Percentiles rank a stretch among this genome's conserved stretches.
These are phyloP conservation scores for Naegleria lovaniensis DNA, from an alignment of 208 protist genomes.

Conservation along the genomic window DNA sequence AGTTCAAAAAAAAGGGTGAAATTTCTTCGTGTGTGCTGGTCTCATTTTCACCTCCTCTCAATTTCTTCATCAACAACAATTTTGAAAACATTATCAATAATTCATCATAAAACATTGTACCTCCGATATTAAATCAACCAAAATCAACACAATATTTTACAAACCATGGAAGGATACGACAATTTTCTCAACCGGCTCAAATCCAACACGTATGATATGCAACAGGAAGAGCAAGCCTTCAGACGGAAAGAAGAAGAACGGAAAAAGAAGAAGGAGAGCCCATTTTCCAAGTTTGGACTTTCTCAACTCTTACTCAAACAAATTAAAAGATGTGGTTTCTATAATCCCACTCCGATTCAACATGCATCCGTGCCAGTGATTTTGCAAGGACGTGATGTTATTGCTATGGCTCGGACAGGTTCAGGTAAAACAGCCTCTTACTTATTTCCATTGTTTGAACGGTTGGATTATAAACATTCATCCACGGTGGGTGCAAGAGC, in stretches of 20 bases:
- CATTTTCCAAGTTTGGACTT: not conserved
- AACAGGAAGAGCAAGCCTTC: not conserved
- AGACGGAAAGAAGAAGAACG: not conserved
- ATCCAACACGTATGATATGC: not conserved
- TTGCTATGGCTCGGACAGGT: slow-evolving; percentile 95
- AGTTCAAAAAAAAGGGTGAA: too few relatives aligned
- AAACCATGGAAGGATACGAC: not conserved
- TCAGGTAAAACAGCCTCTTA: slow-evolving; percentile 98
- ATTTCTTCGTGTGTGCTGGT: too few relatives aligned
- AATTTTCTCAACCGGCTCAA: not conserved
- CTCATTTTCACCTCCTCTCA: too few relatives aligned
- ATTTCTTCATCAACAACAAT: too few relatives aligned
- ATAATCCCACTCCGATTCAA: slow-evolving; percentile 82
- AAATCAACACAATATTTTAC: too few relatives aligned
- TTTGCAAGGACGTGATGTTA: slow-evolving; percentile 63
- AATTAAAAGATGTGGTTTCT: slow-evolving; percentile 65
- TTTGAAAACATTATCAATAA: too few relatives aligned
- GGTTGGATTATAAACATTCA: slow-evolving; percentile 70
- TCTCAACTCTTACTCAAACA: slow-evolving; percentile 35
- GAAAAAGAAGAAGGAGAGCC: not conserved
- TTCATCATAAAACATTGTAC: too few relatives aligned
- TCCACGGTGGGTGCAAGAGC: slow-evolving; percentile 86
- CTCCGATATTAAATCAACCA: too few relatives aligned
- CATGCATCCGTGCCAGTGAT: slow-evolving; percentile 57
- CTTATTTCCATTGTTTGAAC: slow-evolving; percentile 93